A percentile compares a stretch with the other conserved stretches of the same genome.
Conservation (phyloP, 192 early-diverging fungal species). For the Coemansia sp. region DNA sequence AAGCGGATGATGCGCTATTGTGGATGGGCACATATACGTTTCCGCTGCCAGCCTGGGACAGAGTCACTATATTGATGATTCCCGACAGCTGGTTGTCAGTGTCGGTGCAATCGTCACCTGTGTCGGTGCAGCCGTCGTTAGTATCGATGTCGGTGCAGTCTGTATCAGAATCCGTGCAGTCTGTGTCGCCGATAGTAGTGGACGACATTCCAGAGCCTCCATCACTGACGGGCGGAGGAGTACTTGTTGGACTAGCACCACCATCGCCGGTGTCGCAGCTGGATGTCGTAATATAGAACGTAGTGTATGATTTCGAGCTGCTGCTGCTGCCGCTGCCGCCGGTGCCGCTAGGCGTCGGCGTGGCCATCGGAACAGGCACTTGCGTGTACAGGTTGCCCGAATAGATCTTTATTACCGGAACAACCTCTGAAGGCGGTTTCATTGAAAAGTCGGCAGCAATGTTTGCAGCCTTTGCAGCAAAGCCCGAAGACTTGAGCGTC, state of each 20-base stretch:
- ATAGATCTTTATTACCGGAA: conserved; percentile 21
- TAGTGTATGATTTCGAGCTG: background rate
- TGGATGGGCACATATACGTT: background rate
- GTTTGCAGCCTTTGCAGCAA: background rate
- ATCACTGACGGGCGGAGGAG: background rate
- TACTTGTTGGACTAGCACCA: background rate
- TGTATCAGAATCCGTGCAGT: too few relatives aligned
- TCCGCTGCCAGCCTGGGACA: background rate
- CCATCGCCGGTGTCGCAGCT: conserved; percentile 6
- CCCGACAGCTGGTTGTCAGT: background rate
- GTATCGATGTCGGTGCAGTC: background rate
- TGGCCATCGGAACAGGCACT: conserved; percentile 2
- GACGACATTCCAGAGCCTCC: background rate
- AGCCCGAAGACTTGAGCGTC: background rate
- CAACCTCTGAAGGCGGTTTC: conserved; percentile 7
- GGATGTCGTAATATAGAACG: conserved; percentile 3
- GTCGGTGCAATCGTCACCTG: background rate
- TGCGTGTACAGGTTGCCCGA: conserved; percentile 34
- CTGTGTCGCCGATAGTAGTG: too few relatives aligned
- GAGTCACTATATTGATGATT: background rate
- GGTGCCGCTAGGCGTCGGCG: background rate
- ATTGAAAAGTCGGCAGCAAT: conserved; percentile 10
- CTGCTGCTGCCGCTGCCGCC: background rate
- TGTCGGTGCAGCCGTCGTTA: background rate
- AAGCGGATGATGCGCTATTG: background rate